These are phyloP conservation scores for Staphylotrichum longicolle DNA, from an alignment of 495 filamentous ascomycete genomes.

Conservation along the genomic window DNA sequence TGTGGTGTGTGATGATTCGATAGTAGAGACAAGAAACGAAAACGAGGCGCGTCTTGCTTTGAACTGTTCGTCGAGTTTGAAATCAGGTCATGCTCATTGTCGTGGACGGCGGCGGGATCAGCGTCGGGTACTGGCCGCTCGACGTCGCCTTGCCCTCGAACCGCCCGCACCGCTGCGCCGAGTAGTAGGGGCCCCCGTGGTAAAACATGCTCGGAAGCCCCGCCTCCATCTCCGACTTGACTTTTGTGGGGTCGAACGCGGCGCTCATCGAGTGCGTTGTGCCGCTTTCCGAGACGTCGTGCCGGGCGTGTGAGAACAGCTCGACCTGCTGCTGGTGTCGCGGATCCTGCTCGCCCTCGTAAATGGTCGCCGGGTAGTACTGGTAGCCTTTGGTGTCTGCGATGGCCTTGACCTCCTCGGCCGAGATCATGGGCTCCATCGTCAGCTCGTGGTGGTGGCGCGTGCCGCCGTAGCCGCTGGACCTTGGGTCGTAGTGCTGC, in stretches of 20 bases:
- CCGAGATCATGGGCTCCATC: conserved; percentile 44
- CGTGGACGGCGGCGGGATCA: conserved; percentile 32
- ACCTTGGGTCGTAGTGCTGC: conserved; percentile 38
- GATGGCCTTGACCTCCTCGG: conserved; percentile 49
- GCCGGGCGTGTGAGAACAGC: conserved; percentile 41
- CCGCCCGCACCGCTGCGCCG: conserved; percentile 36
- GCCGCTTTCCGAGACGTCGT: conserved; percentile 36
- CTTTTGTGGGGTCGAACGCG: conserved; percentile 35
- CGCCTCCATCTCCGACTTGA: conserved; percentile 45
- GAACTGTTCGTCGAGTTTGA: neutral
- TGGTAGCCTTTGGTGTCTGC: conserved; percentile 45
- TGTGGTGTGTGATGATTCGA: neutral
- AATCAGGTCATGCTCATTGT: conserved; percentile 27
- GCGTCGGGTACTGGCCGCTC: conserved; percentile 46
- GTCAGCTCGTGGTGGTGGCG: conserved; percentile 45
- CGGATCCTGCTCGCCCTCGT: conserved; percentile 40
- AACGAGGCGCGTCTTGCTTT: too few relatives aligned
- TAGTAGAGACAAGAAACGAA: neutral
- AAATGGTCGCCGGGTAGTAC: conserved; percentile 47
- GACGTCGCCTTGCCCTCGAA: conserved; percentile 48
- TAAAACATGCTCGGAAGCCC: conserved; percentile 46
- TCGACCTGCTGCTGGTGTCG: conserved; percentile 39
- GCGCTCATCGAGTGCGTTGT: conserved; percentile 27
- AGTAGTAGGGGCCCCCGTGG: conserved; percentile 36
- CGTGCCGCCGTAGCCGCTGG: conserved; percentile 38